Evolutionary conservation across 192 early-diverging fungal genomes (phyloP), one percentile per base, ranked within the genome.

Genomic region (Helicostylum pulchrum): DNA sequence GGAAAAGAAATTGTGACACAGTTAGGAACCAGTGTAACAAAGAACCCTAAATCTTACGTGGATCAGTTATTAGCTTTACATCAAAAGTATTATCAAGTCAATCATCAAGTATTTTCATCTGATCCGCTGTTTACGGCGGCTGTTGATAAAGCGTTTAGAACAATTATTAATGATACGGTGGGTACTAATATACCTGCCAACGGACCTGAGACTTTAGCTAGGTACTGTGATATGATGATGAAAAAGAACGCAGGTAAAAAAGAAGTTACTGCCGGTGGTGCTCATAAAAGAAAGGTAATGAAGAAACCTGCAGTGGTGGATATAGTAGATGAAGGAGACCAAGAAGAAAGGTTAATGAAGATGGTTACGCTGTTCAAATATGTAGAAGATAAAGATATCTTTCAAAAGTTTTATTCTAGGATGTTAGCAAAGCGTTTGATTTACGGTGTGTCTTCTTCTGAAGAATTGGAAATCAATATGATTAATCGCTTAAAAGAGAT

Each of bases 301-400:
- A 61, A 62, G 59, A 65, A 47, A 32, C 64, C 59, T 5, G 66
- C 57, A 0, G 90, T 91, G 42, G 60, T 65, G 10, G 90, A 92
- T 44, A 60, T 88, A 23, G 93, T 93, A 51, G 85, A 87, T 53
- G 80, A 79, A 59, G 74, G 90, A 19, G 67, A 76, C 7, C 68
- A 78, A 23, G 77, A 86, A 67, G 91, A 90, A 73, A 57, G 75
- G 34, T 3, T 59, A 31, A 75, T 30, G 30, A 34, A 44, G 7
- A 53, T 49, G 39, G 36, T 65, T 0, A 66, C 57, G 21, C 11
- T 95, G 8, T 95, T 95, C 74, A 88, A 90, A 50, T 95, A 92
- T 72, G 82, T 95, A 17, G 88, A 93, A 50, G 93, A 95, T 61
- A 95, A 95, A 63, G 93, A 95, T 62, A 77, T 95, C 1, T 95